Conservation (phyloP, 1,139 yeast genomes). For the Pichia sp. region DNA sequence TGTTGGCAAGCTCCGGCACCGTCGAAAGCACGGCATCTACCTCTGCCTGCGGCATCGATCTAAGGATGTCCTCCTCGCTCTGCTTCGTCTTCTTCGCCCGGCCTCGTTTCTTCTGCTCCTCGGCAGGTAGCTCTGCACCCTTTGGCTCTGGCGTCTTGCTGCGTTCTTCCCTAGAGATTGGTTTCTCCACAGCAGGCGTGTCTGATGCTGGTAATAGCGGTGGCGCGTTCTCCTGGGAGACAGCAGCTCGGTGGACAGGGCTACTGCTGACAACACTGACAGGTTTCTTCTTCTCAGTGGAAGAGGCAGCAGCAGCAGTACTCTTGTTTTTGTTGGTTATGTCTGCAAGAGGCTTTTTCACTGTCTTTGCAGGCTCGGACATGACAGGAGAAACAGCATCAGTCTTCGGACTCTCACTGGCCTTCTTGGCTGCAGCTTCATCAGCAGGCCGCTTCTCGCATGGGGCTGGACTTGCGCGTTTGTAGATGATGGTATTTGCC, state of each 20-base stretch:
- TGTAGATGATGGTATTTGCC: constrained; percentile 18
- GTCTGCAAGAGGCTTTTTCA: neutral
- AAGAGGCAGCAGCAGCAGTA: too few relatives aligned
- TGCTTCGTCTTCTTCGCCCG: constrained; percentile 17
- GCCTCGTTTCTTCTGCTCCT: constrained; percentile 14
- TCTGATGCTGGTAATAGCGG: too few relatives aligned
- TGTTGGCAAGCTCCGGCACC: constrained; percentile 44
- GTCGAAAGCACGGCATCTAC: constrained; percentile 18
- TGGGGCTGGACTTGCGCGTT: constrained; percentile 15
- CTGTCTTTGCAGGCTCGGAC: neutral
- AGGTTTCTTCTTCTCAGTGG: too few relatives aligned
- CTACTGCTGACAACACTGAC: too few relatives aligned
- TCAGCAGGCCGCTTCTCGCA: neutral
- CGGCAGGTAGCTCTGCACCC: neutral
- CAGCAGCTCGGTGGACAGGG: too few relatives aligned
- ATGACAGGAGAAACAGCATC: neutral
- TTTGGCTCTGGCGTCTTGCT: neutral
- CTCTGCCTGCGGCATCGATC: constrained; percentile 22
- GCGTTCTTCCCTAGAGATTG: neutral
- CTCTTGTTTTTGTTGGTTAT: neutral
- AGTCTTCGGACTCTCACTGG: too few relatives aligned
- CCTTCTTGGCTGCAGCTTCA: too few relatives aligned
- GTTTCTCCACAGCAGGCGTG: too few relatives aligned
- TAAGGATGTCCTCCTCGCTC: constrained; percentile 19
- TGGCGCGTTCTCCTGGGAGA: too few relatives aligned